These are phyloP conservation scores for Solanum infundibuliforme DNA, from an alignment of 257 asterid genomes.

Conservation along the genomic window DNA sequence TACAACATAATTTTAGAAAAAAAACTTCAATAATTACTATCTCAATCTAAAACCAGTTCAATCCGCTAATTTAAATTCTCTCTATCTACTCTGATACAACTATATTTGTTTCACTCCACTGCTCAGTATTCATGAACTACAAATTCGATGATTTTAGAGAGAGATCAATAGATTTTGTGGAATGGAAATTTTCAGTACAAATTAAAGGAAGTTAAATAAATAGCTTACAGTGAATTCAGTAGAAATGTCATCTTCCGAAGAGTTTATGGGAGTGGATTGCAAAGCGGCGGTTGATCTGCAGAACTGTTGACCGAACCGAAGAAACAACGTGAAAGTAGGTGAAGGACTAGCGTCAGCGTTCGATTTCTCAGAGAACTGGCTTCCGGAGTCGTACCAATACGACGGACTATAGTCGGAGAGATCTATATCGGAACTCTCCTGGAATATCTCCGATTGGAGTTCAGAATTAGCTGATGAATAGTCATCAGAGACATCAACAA, in stretches of 20 bases:
- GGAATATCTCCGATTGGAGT: slow-evolving; percentile 28
- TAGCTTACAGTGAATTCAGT: slow-evolving; percentile 43
- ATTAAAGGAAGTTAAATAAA: neutral
- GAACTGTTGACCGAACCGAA: slow-evolving; percentile 54
- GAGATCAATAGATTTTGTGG: neutral
- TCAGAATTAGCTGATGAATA: slow-evolving; percentile 33
- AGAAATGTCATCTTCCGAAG: slow-evolving; percentile 13
- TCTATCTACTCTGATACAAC: neutral
- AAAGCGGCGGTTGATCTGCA: slow-evolving; percentile 30
- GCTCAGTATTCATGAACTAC: neutral
- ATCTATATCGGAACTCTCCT: slow-evolving; percentile 39
- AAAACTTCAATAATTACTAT: neutral
- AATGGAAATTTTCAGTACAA: neutral
- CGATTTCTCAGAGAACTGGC: slow-evolving; percentile 79
- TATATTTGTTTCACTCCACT: neutral
- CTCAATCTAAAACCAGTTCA: neutral
- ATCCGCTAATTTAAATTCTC: neutral
- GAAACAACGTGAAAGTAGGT: slow-evolving; percentile 53
- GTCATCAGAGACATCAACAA: slow-evolving; percentile 15
- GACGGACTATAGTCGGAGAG: slow-evolving; percentile 50
- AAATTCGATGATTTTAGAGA: neutral
- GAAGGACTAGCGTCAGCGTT: slow-evolving; percentile 44
- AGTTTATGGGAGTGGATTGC: neutral
- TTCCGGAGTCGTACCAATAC: slow-evolving; percentile 67
- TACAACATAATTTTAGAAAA: neutral